A percentile compares a stretch with the other conserved stretches of the same genome.
phyloP scores from a whole-genome alignment of 176 grass and related monocot species.

The Raddia guianensis region DNA sequence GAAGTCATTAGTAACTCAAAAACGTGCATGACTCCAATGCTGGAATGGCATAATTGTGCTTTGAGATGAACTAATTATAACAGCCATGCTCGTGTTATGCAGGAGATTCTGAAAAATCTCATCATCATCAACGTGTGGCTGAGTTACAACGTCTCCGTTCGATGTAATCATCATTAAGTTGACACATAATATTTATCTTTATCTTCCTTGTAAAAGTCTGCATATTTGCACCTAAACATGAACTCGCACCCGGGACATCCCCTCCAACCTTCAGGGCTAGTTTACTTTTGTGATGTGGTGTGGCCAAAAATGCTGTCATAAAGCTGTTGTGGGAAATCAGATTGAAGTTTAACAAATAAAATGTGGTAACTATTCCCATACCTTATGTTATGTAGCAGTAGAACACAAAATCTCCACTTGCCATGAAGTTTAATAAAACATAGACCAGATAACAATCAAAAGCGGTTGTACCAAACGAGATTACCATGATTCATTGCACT shows the following conservation, averaged over 20 bases:
- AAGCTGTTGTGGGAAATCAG: neutral
- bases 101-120: slow-evolving; percentile 98
- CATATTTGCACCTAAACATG: slow-evolving; percentile 2
- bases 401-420: neutral
- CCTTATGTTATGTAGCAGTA: slow-evolving; percentile 18
- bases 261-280: slow-evolving; percentile 2
- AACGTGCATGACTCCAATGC: slow-evolving; percentile 13
- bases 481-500: neutral
- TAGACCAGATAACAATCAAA: neutral
- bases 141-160: slow-evolving; percentile 91
- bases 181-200: slow-evolving; percentile 15
- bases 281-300: neutral
- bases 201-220: neutral
- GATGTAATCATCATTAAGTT: slow-evolving; percentile 56
- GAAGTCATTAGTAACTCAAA: neutral
- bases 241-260: neutral
- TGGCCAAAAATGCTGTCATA: neutral
- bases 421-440: neutral
- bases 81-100: slow-evolving; percentile 31
- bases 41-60: slow-evolving; percentile 12
- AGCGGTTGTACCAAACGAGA: neutral
- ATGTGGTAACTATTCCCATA: neutral
- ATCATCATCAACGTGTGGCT: slow-evolving; percentile 82
- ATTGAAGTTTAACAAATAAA: slow-evolving; percentile 1
- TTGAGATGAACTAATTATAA: slow-evolving; percentile 36